Base-by-base conservation (phyloP, 805 yeast genomes). In the Ogataea paraovalis region DNA sequence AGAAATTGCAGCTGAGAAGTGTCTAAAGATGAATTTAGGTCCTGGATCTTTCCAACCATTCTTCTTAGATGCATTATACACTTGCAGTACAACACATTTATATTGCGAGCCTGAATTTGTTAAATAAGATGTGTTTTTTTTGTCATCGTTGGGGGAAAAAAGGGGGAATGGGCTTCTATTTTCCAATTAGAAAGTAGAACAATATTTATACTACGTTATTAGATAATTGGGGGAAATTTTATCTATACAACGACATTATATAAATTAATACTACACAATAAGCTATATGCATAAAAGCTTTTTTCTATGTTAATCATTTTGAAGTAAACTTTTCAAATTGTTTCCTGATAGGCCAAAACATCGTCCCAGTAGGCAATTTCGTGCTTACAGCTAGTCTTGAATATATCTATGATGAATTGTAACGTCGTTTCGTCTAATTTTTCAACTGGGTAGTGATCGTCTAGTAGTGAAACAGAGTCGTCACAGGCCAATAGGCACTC, bases 31-130 rank as follows among this genome's bases (percentile, higher is more conserved):
- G 10, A 36, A 21, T 1, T 16, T 20, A 18, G 81, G 85, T 0
- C 83, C 87, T 0, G 87, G 87, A 1, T 58, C 79, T 0, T 83
- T 82, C 58, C 65, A 70, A 50, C 58, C 67, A 2, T 59, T 61
- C 0, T 76, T 83, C 50, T 45, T 82, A 28, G 86, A 83, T 55
- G 57, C 54, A 23, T 48, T 74, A 32, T 57, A 62, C 41, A 18
- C 18, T 4, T 47, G 49, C 37, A 44, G 22, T 16, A 23, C 27
- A 22, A 41, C 20, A 18, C 36, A 43, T 12, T 19, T 23, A n/a
- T 43, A 37, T 27, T 37, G 39, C 16, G 32, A 30, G 20, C 38
- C 42, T 13, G 36, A 39, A 36, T 44, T 12, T 30, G 6, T 30
- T 30, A 14, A 30, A 30, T 30, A 30, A 14, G 34, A 30, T 4